These are phyloP conservation scores for Penicillium sp. DNA, from an alignment of 2,329 filamentous ascomycete species.

Conservation along the genomic window DNA sequence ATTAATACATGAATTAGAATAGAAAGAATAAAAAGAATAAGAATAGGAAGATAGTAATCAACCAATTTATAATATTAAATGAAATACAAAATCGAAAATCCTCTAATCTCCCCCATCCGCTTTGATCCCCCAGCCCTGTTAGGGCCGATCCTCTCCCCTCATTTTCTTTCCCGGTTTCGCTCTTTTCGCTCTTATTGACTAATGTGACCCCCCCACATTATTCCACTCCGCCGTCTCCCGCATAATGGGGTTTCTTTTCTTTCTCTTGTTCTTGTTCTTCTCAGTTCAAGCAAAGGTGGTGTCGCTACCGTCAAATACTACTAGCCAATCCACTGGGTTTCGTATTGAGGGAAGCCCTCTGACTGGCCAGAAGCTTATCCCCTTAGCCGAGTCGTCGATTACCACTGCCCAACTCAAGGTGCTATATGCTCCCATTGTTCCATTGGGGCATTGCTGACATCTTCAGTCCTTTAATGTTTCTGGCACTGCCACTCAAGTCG, in stretches of 20 bases:
- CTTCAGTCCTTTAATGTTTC: conserved; percentile 22
- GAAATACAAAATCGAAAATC: not conserved
- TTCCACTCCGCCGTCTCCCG: conserved; percentile 10
- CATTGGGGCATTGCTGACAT: conserved; percentile 4
- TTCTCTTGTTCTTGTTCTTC: conserved; percentile 11
- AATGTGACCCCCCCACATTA: conserved; percentile 14
- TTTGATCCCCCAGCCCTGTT: conserved; percentile 13
- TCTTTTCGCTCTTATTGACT: conserved; percentile 13
- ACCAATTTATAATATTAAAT: not conserved
- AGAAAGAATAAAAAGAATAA: not conserved
- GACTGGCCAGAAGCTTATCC: conserved; percentile 16
- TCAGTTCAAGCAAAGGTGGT: conserved; percentile 15
- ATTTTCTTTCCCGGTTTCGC: conserved; percentile 18
- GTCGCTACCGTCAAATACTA: conserved; percentile 26
- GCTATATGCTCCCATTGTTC: not conserved
- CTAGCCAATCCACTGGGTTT: conserved; percentile 19
- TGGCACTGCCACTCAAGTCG: conserved; percentile 24
- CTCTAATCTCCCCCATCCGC: conserved; percentile 11
- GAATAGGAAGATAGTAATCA: not conserved
- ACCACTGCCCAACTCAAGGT: conserved; percentile 20
- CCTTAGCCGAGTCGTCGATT: conserved; percentile 23
- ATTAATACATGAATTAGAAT: too few species aligned
- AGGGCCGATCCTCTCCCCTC: conserved; percentile 18
- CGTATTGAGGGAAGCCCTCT: conserved; percentile 19
- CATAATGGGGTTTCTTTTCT: conserved; percentile 12